A percentile compares a stretch with the other conserved stretches of the same genome.
Conservation (phyloP, 192 early-diverging fungal species). For the Pecoramyces ruminantium region DNA sequence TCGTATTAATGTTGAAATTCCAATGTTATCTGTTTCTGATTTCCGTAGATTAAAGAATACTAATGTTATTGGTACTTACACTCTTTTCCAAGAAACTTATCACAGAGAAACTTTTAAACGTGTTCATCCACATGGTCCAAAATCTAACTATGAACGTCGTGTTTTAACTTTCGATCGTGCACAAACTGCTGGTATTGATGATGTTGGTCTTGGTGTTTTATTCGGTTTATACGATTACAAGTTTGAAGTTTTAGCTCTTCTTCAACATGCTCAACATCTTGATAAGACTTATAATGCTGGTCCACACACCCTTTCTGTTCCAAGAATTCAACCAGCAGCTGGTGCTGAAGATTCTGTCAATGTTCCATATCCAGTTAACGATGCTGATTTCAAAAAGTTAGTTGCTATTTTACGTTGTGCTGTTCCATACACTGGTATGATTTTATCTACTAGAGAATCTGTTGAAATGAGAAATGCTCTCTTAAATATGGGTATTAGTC, state of each 20-base stretch:
- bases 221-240: not conserved
- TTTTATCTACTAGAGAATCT: not conserved
- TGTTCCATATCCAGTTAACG: not conserved
- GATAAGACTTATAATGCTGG: not conserved
- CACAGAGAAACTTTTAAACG: not conserved
- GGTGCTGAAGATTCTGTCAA: not conserved
- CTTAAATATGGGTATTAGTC: not conserved
- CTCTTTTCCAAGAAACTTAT: not conserved
- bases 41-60: not conserved
- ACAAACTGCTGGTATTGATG: not conserved
- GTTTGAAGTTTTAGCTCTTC: not conserved
- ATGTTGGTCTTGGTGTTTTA: not conserved
- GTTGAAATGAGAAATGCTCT: not conserved
- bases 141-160: not conserved
- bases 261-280: not conserved
- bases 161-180: not conserved
- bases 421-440: not conserved
- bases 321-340: not conserved
- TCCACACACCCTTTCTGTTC: not conserved
- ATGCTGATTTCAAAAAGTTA: not conserved
- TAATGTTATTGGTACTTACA: not conserved
- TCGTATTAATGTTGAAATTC: not conserved
- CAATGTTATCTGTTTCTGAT: not conserved
- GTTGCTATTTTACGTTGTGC: not conserved
- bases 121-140: not conserved